phyloP scores from a whole-genome alignment of 768 basidiomycete species.

The Pholiota molesta region DNA sequence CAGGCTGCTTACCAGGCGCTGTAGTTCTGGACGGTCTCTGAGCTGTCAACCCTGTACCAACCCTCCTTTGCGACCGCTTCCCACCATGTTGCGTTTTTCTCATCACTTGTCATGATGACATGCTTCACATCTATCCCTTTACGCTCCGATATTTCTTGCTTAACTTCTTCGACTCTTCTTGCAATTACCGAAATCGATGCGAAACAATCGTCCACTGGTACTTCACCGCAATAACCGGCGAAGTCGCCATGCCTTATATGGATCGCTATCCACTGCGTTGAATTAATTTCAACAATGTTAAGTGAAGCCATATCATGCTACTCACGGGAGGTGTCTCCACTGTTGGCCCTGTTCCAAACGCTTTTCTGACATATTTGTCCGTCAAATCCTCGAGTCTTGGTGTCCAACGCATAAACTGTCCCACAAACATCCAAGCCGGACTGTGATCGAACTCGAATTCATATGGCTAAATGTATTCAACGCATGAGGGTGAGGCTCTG shows the following conservation, averaged over 20 bases:
- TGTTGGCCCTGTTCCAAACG: constrained; percentile 41
- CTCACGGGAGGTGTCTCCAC: constrained; percentile 50
- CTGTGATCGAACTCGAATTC: constrained; percentile 61
- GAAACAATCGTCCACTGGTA: constrained; percentile 48
- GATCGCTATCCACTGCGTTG: constrained; percentile 53
- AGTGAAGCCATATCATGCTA: constrained; percentile 8
- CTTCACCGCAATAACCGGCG: constrained; percentile 43
- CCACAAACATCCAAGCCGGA: constrained; percentile 61
- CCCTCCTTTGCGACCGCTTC: constrained; percentile 48
- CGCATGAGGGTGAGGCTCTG: background rate
- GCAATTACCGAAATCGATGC: constrained; percentile 56
- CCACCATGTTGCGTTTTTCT: constrained; percentile 61
- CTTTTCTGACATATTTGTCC: constrained; percentile 45
- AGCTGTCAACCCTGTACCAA: constrained; percentile 57
- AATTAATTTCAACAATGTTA: background rate
- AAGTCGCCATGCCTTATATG: constrained; percentile 65
- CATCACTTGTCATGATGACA: constrained; percentile 70
- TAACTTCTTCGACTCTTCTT: constrained; percentile 58
- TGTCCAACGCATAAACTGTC: constrained; percentile 54
- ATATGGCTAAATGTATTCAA: constrained; percentile 38
- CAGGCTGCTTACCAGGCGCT: constrained; percentile 48
- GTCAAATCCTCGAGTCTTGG: constrained; percentile 43
- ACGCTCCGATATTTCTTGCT: constrained; percentile 46
- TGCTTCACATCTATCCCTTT: constrained; percentile 50
- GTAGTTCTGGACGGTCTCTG: constrained; percentile 45